Percentiles rank a stretch among this genome's conserved stretches.
These are phyloP conservation scores for Termitomyces sp. DNA, from an alignment of 768 basidiomycete genomes.

Conservation along the genomic window DNA sequence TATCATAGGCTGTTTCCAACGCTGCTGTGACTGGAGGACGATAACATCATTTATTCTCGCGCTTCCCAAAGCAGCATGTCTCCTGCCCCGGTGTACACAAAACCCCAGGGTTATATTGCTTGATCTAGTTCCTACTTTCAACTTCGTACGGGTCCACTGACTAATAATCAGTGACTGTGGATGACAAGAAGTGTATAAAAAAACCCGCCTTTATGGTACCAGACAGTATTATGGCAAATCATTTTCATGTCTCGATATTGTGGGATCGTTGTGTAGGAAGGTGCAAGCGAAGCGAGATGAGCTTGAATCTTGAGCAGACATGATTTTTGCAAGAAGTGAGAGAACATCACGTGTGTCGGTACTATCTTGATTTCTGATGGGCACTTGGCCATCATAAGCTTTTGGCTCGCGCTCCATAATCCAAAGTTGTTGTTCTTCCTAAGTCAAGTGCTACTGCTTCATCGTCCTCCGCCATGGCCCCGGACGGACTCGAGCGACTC, in stretches of 20 bases:
- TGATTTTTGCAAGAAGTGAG: too few relatives aligned
- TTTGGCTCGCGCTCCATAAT: slow-evolving; percentile 1
- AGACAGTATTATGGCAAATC: not conserved
- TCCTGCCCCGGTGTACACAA: not conserved
- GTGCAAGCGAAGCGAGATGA: not conserved
- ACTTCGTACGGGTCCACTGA: not conserved
- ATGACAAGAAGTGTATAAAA: not conserved
- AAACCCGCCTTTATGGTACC: not conserved
- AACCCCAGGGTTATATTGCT: not conserved
- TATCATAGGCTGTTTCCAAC: not conserved
- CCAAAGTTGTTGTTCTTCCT: not conserved
- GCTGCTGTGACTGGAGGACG: not conserved
- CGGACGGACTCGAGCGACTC: slow-evolving; percentile 52
- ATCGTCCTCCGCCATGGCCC: slow-evolving; percentile 37
- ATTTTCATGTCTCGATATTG: not conserved
- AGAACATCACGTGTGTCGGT: not conserved
- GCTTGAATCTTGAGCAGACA: too few relatives aligned
- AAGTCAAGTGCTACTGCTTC: slow-evolving; percentile 3
- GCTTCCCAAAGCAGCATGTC: not conserved
- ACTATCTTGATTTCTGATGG: not conserved
- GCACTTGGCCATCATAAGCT: not conserved
- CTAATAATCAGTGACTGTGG: not conserved
- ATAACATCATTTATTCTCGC: not conserved
- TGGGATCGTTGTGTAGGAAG: not conserved
- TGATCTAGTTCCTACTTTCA: not conserved